These are phyloP conservation scores for Fraxinus albicans DNA, from an alignment of 305 asterid genomes.

Conservation along the genomic window DNA sequence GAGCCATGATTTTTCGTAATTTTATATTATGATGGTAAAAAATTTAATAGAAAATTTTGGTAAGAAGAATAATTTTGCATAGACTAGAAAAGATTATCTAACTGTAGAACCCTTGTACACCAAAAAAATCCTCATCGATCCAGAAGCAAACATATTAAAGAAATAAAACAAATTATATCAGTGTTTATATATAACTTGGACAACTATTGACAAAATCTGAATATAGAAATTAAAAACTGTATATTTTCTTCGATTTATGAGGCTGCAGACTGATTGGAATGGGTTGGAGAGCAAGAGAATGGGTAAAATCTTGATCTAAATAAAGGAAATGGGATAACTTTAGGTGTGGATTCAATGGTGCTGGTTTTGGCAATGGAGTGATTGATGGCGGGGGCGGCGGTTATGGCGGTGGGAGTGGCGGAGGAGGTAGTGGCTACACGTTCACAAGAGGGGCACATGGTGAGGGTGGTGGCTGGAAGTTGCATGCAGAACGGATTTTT, in stretches of 20 bases:
- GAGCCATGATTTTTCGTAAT: neutral
- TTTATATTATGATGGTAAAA: neutral
- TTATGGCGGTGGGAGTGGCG: conserved; percentile 3
- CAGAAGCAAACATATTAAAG: neutral
- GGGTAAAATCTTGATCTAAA: conserved; percentile 60
- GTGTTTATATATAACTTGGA: conserved; percentile 30
- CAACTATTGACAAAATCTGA: neutral
- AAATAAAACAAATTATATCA: neutral
- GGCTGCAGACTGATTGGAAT: conserved; percentile 58
- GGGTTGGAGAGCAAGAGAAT: conserved; percentile 33
- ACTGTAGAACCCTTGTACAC: conserved; percentile 12
- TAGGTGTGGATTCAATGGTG: conserved; percentile 28
- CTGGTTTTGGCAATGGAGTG: neutral
- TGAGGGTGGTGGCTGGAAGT: conserved; percentile 74
- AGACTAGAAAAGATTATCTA: neutral
- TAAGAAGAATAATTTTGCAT: neutral
- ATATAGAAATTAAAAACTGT: neutral
- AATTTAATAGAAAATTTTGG: neutral
- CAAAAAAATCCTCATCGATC: conserved; percentile 21
- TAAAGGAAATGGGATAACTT: conserved; percentile 43
- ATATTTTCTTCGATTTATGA: conserved; percentile 30
- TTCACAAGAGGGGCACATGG: conserved; percentile 92
- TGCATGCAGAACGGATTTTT: conserved; percentile 76
- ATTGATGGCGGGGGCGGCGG: neutral
- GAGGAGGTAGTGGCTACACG: conserved; percentile 50